These are phyloP conservation scores for Exophiala sp. DNA, from an alignment of 2,329 filamentous ascomycete species.

Conservation along the genomic window DNA sequence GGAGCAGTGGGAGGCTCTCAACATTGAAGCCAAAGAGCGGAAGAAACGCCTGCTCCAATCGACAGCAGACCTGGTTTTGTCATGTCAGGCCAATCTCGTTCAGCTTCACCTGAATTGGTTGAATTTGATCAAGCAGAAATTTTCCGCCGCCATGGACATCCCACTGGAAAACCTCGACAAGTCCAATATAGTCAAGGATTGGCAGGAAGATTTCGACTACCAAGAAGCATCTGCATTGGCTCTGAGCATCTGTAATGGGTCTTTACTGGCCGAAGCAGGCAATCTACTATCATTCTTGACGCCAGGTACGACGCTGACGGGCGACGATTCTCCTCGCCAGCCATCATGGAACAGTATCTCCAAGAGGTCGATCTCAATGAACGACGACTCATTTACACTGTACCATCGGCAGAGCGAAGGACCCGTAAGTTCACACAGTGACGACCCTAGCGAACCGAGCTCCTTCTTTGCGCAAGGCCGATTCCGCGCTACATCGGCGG, in stretches of 20 bases:
- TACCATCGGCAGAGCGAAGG: conserved; percentile 22
- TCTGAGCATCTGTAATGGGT: conserved; percentile 75
- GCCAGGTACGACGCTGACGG: conserved; percentile 43
- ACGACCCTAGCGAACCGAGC: conserved; percentile 29
- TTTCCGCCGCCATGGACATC: conserved; percentile 60
- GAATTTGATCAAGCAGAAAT: conserved; percentile 66
- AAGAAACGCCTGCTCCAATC: conserved; percentile 77
- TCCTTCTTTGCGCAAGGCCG: conserved; percentile 51
- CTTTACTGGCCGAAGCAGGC: conserved; percentile 56
- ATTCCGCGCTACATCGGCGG: conserved; percentile 54
- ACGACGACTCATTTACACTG: conserved; percentile 46
- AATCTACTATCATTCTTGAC: conserved; percentile 61
- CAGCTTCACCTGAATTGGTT: conserved; percentile 83
- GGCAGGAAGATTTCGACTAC: conserved; percentile 73
- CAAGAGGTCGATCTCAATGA: conserved; percentile 35
- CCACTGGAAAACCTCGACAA: conserved; percentile 65
- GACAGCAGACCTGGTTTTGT: conserved; percentile 79
- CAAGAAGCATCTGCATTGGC: conserved; percentile 68
- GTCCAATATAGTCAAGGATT: conserved; percentile 70
- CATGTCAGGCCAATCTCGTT: conserved; percentile 78
- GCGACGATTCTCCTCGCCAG: conserved; percentile 44
- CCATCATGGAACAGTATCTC: conserved; percentile 47
- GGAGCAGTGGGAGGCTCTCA: conserved; percentile 85
- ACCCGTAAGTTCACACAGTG: conserved; percentile 50
- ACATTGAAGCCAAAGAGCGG: conserved; percentile 89